A percentile compares a stretch with the other conserved stretches of the same genome.
Evolutionary conservation across 2,329 filamentous ascomycete genomes (phyloP).

Genomic region (Ophiostoma montium): DNA sequence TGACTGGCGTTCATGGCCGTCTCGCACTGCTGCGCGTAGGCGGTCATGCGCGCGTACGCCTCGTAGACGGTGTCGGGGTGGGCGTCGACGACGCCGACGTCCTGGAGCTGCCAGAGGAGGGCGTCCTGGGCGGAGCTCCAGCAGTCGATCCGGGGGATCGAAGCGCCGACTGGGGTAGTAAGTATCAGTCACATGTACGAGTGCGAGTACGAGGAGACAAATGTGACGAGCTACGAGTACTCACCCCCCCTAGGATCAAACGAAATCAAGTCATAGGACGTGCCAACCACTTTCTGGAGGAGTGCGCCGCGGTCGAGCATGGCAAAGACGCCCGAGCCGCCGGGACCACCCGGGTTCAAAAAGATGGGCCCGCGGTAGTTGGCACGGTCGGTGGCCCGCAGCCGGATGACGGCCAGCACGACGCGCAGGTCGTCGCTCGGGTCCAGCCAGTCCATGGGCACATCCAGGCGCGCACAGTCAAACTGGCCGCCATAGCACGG

Average conservation of each 20-base stretch:
- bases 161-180: conserved; percentile 27
- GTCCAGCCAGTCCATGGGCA: conserved; percentile 28
- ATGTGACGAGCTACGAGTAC: conserved; percentile 1
- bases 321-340: conserved; percentile 28
- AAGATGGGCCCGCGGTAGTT: conserved; percentile 23
- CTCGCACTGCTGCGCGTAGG: conserved; percentile 31
- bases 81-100: conserved; percentile 30
- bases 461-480: conserved; percentile 24
- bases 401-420: conserved; percentile 24
- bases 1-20: conserved; percentile 21
- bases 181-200: background rate
- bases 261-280: conserved; percentile 28
- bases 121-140: conserved; percentile 30
- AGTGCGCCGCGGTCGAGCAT: background rate
- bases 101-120: conserved; percentile 29
- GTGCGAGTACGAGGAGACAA: too few relatives aligned
- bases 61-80: conserved; percentile 32
- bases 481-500: conserved; percentile 21
- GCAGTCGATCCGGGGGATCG: conserved; percentile 36
- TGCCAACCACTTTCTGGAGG: background rate
- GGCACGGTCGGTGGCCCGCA: conserved; percentile 18
- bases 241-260: conserved; percentile 35
- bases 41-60: conserved; percentile 27
- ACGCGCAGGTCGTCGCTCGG: conserved; percentile 22
- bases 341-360: conserved; percentile 32